phyloP scores from a whole-genome alignment of 495 filamentous ascomycete genomes.

The Lophiotrema nucula region DNA sequence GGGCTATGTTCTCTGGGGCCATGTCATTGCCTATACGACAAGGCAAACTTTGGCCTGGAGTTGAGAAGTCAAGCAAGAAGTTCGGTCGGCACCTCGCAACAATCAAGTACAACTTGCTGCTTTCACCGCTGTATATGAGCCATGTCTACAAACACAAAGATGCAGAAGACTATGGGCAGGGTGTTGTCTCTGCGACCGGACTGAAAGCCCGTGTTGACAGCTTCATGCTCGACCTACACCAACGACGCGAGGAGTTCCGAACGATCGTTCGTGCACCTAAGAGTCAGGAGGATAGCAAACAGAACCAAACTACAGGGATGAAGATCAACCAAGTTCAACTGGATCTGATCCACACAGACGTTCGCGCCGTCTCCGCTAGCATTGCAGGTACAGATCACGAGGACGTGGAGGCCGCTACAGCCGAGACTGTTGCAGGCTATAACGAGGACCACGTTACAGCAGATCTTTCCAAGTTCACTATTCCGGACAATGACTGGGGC shows the following conservation, averaged over 20 bases:
- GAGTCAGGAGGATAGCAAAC: conserved; percentile 61
- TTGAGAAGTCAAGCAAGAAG: conserved; percentile 96
- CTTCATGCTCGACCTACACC: conserved; percentile 94
- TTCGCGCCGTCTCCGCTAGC: conserved; percentile 88
- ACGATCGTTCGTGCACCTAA: conserved; percentile 56
- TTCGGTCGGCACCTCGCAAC: conserved; percentile 95
- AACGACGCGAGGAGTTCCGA: conserved; percentile 86
- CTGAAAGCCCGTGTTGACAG: conserved; percentile 91
- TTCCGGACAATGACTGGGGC: conserved; percentile 87
- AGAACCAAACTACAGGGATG: conserved; percentile 82
- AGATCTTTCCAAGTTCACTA: conserved; percentile 87
- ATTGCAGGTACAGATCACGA: conserved; percentile 75
- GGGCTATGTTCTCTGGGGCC: conserved; percentile 89
- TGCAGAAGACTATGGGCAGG: conserved; percentile 76
- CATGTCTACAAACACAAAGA: conserved; percentile 99
- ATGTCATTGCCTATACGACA: conserved; percentile 95
- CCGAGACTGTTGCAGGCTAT: conserved; percentile 57
- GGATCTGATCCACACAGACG: conserved; percentile 88
- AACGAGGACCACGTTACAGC: conserved; percentile 53
- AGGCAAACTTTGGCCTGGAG: conserved; percentile 82
- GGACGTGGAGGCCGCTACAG: conserved; percentile 58
- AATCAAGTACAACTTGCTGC: conserved; percentile 91
- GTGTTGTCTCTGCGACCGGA: conserved; percentile 83
- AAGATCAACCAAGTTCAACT: conserved; percentile 90
- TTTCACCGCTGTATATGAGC: conserved; percentile 89